phyloP scores from a whole-genome alignment of 768 basidiomycete species.

The Leccinellum albellum region DNA sequence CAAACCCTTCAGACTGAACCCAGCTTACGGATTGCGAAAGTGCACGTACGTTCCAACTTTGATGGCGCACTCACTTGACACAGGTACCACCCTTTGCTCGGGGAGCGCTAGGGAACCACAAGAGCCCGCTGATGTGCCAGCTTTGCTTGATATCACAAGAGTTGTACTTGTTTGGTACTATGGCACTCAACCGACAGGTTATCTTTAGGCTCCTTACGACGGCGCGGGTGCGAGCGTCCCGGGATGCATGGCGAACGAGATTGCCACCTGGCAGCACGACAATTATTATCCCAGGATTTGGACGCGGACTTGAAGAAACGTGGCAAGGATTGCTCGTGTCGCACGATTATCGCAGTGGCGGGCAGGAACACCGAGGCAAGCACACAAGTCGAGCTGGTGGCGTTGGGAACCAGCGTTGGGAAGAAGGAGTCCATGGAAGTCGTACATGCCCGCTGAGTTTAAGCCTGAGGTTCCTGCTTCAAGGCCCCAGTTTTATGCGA shows the following conservation, averaged over 20 bases:
- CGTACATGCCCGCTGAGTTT: neutral
- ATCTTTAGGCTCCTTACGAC: neutral
- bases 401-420: neutral
- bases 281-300: neutral
- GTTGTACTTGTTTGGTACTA: neutral
- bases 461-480: neutral
- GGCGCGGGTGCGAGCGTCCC: neutral
- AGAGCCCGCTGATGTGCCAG: neutral
- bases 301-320: neutral
- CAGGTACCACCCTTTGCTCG: neutral
- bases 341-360: neutral
- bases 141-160: neutral
- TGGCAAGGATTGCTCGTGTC: neutral
- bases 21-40: slow-evolving; percentile 1
- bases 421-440: neutral
- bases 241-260: neutral
- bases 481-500: neutral
- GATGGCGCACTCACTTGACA: neutral
- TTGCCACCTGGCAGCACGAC: neutral
- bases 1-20: neutral
- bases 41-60: neutral
- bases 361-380: neutral
- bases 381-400: neutral
- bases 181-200: neutral
- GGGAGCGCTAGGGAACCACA: neutral